Evolutionary conservation across 2,329 filamentous ascomycete species (phyloP).

Genomic region (Stagonosporopsis chrysanthemi): DNA sequence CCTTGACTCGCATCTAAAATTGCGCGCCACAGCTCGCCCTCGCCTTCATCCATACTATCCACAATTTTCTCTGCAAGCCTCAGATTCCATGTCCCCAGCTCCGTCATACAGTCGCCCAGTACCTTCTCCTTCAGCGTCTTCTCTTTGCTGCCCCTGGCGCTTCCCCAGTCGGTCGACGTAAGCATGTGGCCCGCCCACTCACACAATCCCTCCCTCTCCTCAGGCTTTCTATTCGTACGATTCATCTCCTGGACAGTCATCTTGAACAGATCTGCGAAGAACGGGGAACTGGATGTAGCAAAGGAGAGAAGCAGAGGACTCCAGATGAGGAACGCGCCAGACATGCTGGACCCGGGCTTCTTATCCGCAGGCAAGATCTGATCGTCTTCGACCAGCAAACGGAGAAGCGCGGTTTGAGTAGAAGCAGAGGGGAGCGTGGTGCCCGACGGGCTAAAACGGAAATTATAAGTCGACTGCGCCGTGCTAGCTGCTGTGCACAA

Average conservation of each 20-base stretch:
- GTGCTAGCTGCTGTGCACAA: slow-evolving; percentile 25
- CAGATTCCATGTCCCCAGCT: slow-evolving; percentile 49
- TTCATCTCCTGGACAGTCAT: slow-evolving; percentile 50
- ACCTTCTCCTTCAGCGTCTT: slow-evolving; percentile 23
- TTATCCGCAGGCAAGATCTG: slow-evolving; percentile 47
- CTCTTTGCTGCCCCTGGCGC: slow-evolving; percentile 19
- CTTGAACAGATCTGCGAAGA: slow-evolving; percentile 51
- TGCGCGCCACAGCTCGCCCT: slow-evolving; percentile 24
- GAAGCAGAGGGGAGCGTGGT: slow-evolving; percentile 22
- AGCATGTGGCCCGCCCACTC: slow-evolving; percentile 61
- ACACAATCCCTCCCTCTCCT: slow-evolving; percentile 54
- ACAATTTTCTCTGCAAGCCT: slow-evolving; percentile 47
- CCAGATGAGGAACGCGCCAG: slow-evolving; percentile 57
- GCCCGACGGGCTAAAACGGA: slow-evolving; percentile 15
- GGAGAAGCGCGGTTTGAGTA: slow-evolving; percentile 11
- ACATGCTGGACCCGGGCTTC: slow-evolving; percentile 46
- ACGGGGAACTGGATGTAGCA: slow-evolving; percentile 34
- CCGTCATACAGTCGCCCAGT: slow-evolving; percentile 42
- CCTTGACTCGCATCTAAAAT: slow-evolving; percentile 44
- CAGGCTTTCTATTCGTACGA: slow-evolving; percentile 31
- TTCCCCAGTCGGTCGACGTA: slow-evolving; percentile 48
- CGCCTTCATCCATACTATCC: slow-evolving; percentile 24
- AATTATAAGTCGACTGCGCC: slow-evolving; percentile 26
- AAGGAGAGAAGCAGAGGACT: slow-evolving; percentile 50
- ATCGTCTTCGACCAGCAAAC: neutral